These are phyloP conservation scores for Geranium incanum DNA, from an alignment of 441 rosid genomes.

Conservation along the genomic window DNA sequence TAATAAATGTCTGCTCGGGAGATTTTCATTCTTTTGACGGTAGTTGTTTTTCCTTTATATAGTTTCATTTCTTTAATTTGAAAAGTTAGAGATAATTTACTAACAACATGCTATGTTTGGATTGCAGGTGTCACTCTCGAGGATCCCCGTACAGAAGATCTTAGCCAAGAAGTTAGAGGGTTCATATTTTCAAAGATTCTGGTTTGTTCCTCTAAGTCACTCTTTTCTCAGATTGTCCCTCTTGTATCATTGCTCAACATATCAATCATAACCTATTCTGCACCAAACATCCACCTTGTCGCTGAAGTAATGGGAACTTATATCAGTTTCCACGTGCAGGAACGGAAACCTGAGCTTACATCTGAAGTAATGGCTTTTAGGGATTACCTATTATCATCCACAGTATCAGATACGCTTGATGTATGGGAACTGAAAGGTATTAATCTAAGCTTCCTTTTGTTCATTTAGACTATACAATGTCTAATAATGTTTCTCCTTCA, in stretches of 20 bases:
- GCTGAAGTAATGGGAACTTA: slow-evolving; percentile 19
- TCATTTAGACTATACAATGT: slow-evolving; percentile 11
- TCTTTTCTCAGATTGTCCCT: slow-evolving; percentile 13
- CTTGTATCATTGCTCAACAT: neutral
- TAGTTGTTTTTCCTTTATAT: neutral
- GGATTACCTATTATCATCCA: slow-evolving; percentile 83
- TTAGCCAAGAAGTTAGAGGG: slow-evolving; percentile 98
- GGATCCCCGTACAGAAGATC: slow-evolving; percentile 98
- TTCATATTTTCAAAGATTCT: slow-evolving; percentile 90
- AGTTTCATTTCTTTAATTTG: slow-evolving; percentile 6
- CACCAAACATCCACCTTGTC: slow-evolving; percentile 14
- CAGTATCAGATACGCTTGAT: slow-evolving; percentile 89
- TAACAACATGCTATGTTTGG: slow-evolving; percentile 26
- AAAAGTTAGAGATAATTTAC: slow-evolving; percentile 6
- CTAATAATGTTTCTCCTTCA: slow-evolving; percentile 34
- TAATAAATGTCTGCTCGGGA: neutral
- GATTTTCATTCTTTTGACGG: neutral
- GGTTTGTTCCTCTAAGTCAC: slow-evolving; percentile 41
- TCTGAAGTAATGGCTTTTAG: slow-evolving; percentile 93
- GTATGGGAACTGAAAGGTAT: slow-evolving; percentile 98
- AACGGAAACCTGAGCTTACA: slow-evolving; percentile 82
- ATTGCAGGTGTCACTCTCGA: slow-evolving; percentile 89
- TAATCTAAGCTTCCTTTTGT: slow-evolving; percentile 9
- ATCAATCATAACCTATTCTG: neutral
- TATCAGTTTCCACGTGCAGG: slow-evolving; percentile 40